A percentile compares a stretch with the other conserved stretches of the same genome.
These are phyloP conservation scores for Leccinum rimulosum DNA, from an alignment of 768 basidiomycete species.

Conservation along the genomic window DNA sequence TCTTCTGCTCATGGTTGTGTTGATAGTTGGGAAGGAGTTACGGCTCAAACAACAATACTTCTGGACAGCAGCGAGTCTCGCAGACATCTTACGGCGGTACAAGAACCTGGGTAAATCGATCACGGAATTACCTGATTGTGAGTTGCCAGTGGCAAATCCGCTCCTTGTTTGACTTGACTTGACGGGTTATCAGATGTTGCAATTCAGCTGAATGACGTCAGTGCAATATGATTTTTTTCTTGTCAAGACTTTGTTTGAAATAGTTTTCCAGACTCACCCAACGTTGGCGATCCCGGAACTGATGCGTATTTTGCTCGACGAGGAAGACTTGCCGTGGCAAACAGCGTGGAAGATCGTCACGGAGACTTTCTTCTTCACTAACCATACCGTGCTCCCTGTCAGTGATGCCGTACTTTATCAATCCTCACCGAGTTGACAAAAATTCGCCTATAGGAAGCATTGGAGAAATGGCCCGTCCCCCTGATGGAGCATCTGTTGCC, in stretches of 20 bases:
- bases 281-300: slow-evolving; percentile 94
- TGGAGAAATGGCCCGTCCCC: slow-evolving; percentile 92
- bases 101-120: slow-evolving; percentile 84
- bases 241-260: slow-evolving; percentile 2
- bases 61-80: slow-evolving; percentile 85
- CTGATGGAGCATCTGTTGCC: slow-evolving; percentile 84
- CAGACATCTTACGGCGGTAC: slow-evolving; percentile 91
- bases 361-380: slow-evolving; percentile 93
- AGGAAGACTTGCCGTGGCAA: slow-evolving; percentile 85
- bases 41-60: slow-evolving; percentile 97
- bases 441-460: slow-evolving; percentile 53
- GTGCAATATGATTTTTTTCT: slow-evolving; percentile 16
- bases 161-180: slow-evolving; percentile 6
- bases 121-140: slow-evolving; percentile 78
- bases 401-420: slow-evolving; percentile 26
- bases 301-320: slow-evolving; percentile 89
- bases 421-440: background rate
- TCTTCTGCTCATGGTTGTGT: background rate
- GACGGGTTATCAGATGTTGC: slow-evolving; percentile 57
- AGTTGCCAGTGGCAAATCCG: slow-evolving; percentile 17
- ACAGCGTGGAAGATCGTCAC: slow-evolving; percentile 86
- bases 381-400: slow-evolving; percentile 90
- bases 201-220: slow-evolving; percentile 92
- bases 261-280: slow-evolving; percentile 74
- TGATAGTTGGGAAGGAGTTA: slow-evolving; percentile 76